Evolutionary conservation across 2,329 filamentous ascomycete genomes (phyloP), one percentile per base, ranked within the genome.

Genomic region (Apiospora arundinis): DNA sequence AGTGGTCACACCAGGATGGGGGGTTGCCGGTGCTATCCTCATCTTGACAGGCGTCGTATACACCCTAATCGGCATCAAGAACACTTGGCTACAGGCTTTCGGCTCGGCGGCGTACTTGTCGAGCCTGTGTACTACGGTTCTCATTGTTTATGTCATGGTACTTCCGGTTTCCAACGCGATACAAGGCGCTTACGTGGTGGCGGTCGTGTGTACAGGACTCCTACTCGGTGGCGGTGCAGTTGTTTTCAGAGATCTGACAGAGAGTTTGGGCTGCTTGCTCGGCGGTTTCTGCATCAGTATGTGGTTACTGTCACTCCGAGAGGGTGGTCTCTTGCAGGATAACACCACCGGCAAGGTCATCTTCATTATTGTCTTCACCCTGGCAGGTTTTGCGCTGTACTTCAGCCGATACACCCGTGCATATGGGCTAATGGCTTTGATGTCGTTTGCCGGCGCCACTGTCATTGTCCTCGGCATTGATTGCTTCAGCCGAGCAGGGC

Each of bases 121-220:
- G 28, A 89, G 91, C 63, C 83, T 98, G 46, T 91, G 92, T 21
- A 91, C 96, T 16, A 90, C 92, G 0, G 92, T 97, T 2, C 85
- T 98, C 28, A 94, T 98, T 70, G 82, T 97, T 63, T 98, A 98
- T 79, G 92, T 98, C 49, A 96, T 97, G 92, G 92, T 87, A 70
- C 88, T 91, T 0, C 94, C 95, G 0, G 88, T 97, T 49, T 90
- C 87, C 72, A 84, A 93, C 79, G 93, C 90, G 0, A 84, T 96
- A 2, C 94, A 98, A 81, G 95, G 94, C 37, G 95, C 91, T 42
- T 98, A 96, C 80, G 89, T 98, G 46, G 93, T 95, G 8, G 95
- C 94, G 2, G 89, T 88, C 2, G 87, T 93, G 46, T 82, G 94
- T 73, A 92, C 94, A 0, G 94, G 95, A 1, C 79, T 91, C 7